A percentile compares a stretch with the other conserved stretches of the same genome.
phyloP scores from a whole-genome alignment of 139 green algal species.

The Chlorella sp. region DNA sequence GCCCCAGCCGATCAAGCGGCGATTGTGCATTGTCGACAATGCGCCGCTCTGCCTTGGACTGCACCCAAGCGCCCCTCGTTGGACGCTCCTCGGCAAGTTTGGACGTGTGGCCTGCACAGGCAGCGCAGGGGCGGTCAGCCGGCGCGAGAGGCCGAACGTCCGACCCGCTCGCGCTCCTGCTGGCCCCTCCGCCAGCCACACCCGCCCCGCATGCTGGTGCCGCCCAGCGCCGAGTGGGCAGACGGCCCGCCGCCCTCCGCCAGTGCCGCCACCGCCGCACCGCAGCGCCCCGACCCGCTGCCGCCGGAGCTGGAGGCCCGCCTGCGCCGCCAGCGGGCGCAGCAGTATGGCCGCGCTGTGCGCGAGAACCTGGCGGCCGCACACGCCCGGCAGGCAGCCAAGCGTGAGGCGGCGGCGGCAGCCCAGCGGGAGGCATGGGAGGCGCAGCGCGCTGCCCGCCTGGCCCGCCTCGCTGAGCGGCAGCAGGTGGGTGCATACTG shows the following conservation, averaged over 20 bases:
- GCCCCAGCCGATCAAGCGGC: too few species aligned
- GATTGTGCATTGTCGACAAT: too few species aligned
- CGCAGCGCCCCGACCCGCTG: neutral
- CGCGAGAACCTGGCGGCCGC: neutral
- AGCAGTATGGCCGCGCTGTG: conserved; percentile 13
- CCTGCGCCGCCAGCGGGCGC: conserved; percentile 12
- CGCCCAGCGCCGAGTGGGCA: too few species aligned
- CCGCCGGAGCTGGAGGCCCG: conserved; percentile 5
- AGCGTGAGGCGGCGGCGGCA: neutral
- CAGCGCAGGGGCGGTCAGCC: too few species aligned
- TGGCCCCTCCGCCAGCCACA: neutral
- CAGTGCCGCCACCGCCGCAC: neutral
- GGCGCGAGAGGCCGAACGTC: too few species aligned
- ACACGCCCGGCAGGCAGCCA: neutral
- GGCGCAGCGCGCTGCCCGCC: neutral
- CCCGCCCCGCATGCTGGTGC: neutral
- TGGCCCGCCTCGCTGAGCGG: conserved; percentile 12
- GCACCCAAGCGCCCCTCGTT: too few species aligned
- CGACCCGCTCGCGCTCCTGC: neutral
- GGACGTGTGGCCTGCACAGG: too few species aligned
- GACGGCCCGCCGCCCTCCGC: too few species aligned
- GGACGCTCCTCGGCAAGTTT: too few species aligned
- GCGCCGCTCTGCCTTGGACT: too few species aligned
- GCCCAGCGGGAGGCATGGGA: conserved; percentile 20
- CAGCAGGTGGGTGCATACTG: conserved; percentile 5